Evolutionary conservation across 2,329 filamentous ascomycete species (phyloP).

Genomic region (Hymenotorrendiella dingleyae): DNA sequence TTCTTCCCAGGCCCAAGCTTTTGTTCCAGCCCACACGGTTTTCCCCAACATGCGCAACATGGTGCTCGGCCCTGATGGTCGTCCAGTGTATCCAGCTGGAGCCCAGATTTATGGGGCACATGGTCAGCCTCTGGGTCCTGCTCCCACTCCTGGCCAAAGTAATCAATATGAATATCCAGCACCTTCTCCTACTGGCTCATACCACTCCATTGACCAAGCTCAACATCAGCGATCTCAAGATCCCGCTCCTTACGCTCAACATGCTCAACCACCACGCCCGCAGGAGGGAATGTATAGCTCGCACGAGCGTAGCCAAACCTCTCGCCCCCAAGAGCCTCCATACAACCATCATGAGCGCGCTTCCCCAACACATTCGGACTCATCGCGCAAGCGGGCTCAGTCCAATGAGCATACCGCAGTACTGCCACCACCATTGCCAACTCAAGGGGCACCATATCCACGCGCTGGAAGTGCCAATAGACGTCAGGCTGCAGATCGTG

Average conservation of each 20-base stretch:
- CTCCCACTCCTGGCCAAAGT: conserved; percentile 9
- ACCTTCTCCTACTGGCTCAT: conserved; percentile 30
- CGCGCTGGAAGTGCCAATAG: conserved; percentile 22
- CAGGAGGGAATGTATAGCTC: neutral
- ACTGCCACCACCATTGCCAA: conserved; percentile 33
- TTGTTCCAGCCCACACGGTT: conserved; percentile 66
- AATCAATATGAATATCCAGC: conserved; percentile 29
- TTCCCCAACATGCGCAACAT: conserved; percentile 48
- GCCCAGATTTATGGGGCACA: conserved; percentile 34
- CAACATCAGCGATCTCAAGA: conserved; percentile 16
- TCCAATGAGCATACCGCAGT: conserved; percentile 32
- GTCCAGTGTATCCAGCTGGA: conserved; percentile 26
- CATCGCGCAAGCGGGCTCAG: conserved; percentile 27
- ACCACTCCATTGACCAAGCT: conserved; percentile 17
- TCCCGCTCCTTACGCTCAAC: neutral
- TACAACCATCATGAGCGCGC: neutral
- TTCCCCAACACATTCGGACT: neutral
- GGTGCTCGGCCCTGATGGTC: conserved; percentile 30
- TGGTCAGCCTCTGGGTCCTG: conserved; percentile 33
- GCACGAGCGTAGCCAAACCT: neutral
- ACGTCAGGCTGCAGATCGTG: conserved; percentile 27
- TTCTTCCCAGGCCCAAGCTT: conserved; percentile 67
- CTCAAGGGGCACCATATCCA: conserved; percentile 23
- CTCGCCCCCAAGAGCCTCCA: conserved; percentile 1
- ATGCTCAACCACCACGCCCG: neutral